phyloP scores from a whole-genome alignment of 2,329 filamentous ascomycete genomes.

The Penicillium occitanis region DNA sequence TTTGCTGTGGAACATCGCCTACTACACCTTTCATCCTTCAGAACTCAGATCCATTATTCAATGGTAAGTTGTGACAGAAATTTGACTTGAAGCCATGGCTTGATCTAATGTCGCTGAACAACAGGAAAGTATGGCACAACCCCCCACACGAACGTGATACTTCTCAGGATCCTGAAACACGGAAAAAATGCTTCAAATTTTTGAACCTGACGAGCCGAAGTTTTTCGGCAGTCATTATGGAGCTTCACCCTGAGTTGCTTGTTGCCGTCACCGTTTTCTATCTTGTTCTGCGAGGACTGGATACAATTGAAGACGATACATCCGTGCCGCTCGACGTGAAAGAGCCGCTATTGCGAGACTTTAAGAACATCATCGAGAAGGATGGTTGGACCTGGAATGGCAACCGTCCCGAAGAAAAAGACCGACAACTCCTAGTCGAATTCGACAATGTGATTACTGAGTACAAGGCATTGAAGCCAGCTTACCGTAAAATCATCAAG shows the following conservation, averaged over 20 bases:
- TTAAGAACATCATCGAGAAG: slow-evolving; percentile 72
- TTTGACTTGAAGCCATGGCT: slow-evolving; percentile 1
- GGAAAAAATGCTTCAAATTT: slow-evolving; percentile 81
- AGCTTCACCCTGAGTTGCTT: slow-evolving; percentile 90
- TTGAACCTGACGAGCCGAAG: slow-evolving; percentile 87
- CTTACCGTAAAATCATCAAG: slow-evolving; percentile 81
- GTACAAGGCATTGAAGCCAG: slow-evolving; percentile 81
- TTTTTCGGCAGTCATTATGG: slow-evolving; percentile 89
- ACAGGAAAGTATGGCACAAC: slow-evolving; percentile 95
- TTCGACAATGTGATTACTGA: slow-evolving; percentile 85
- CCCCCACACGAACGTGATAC: slow-evolving; percentile 82
- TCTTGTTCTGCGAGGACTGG: slow-evolving; percentile 82
- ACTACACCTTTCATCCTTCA: slow-evolving; percentile 72
- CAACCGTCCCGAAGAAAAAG: slow-evolving; percentile 89
- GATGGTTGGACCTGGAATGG: slow-evolving; percentile 89
- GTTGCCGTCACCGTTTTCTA: slow-evolving; percentile 91
- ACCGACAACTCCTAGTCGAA: slow-evolving; percentile 85
- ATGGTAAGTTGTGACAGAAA: slow-evolving; percentile 61
- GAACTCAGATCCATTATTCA: slow-evolving; percentile 82
- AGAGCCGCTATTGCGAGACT: slow-evolving; percentile 79
- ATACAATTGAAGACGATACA: slow-evolving; percentile 99
- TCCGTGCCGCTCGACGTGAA: slow-evolving; percentile 79
- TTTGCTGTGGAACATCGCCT: slow-evolving; percentile 56
- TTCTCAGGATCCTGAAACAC: slow-evolving; percentile 69
- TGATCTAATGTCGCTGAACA: not conserved